These are phyloP conservation scores for Stellera chamaejasme DNA, from an alignment of 345 rosid genomes.

Conservation along the genomic window DNA sequence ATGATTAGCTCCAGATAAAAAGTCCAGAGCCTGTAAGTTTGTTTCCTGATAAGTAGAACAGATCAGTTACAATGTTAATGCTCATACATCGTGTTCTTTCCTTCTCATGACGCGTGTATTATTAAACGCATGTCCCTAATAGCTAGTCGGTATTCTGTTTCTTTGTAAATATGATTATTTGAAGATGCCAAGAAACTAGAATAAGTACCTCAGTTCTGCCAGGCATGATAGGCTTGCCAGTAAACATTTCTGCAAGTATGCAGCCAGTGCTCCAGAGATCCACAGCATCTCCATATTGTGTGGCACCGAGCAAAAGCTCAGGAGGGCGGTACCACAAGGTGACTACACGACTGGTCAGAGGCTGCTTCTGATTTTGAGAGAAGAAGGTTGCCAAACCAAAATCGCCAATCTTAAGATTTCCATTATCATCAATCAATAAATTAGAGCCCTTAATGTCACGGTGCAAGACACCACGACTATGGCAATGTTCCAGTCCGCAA, in stretches of 20 bases:
- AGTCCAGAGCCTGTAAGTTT: no score
- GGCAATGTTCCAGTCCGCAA: slow-evolving; percentile 56
- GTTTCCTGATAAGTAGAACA: no score
- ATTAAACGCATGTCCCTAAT: background rate
- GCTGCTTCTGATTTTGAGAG: slow-evolving; percentile 30
- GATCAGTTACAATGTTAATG: background rate
- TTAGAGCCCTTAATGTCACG: slow-evolving; percentile 71
- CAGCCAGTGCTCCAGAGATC: slow-evolving; percentile 71
- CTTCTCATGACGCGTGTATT: background rate
- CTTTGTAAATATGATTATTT: background rate
- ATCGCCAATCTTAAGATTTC: slow-evolving; percentile 59
- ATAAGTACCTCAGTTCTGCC: slow-evolving; percentile 63
- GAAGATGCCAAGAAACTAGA: background rate
- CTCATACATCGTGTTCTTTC: background rate
- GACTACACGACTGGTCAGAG: slow-evolving; percentile 65
- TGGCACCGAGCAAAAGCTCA: slow-evolving; percentile 58
- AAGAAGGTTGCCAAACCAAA: slow-evolving; percentile 53
- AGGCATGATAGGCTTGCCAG: slow-evolving; percentile 65
- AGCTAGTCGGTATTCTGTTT: background rate
- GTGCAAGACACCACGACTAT: slow-evolving; percentile 51
- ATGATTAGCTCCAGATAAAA: background rate
- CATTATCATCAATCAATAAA: slow-evolving; percentile 41
- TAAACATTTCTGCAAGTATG: slow-evolving; percentile 55
- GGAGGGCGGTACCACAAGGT: slow-evolving; percentile 73
- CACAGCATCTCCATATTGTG: slow-evolving; percentile 50